phyloP scores from a whole-genome alignment of 2,329 filamentous ascomycete genomes.

The Colletotrichum sp. region DNA sequence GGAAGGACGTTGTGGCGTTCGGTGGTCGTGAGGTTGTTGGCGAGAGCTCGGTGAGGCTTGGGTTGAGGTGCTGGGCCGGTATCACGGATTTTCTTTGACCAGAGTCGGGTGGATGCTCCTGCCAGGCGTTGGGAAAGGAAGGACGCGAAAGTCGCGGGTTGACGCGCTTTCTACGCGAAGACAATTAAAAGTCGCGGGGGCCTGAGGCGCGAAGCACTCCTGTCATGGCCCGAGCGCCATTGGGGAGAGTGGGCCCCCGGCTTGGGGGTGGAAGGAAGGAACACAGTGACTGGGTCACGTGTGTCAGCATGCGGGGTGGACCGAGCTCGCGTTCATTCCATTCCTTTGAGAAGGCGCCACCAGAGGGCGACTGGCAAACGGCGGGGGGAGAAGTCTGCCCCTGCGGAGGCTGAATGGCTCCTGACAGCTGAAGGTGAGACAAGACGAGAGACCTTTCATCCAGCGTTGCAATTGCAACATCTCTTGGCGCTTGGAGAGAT shows the following conservation, averaged over 20 bases:
- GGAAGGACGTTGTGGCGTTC: neutral
- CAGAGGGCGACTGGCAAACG: neutral
- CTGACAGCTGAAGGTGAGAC: neutral
- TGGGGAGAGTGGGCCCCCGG: neutral
- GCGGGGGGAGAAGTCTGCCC: neutral
- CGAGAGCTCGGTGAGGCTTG: slow-evolving; percentile 6
- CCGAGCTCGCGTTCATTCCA: neutral
- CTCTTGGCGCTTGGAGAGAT: neutral
- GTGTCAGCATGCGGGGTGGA: neutral
- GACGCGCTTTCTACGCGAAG: slow-evolving; percentile 16
- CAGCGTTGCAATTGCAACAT: neutral
- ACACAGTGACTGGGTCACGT: neutral
- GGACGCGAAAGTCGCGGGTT: slow-evolving; percentile 19
- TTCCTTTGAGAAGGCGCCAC: neutral
- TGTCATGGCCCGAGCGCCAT: neutral
- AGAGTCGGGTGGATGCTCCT: slow-evolving; percentile 16
- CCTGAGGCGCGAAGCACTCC: neutral
- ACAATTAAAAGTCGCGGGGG: slow-evolving; percentile 14
- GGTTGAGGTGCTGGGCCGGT: neutral
- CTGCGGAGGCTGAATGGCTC: neutral
- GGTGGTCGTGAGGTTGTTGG: neutral
- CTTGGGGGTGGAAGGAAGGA: neutral
- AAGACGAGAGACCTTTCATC: neutral
- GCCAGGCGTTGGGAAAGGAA: neutral
- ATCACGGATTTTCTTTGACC: slow-evolving; percentile 17